Evolutionary conservation across 805 yeast genomes (phyloP).

Genomic region (Yamadazyma akitaensis): DNA sequence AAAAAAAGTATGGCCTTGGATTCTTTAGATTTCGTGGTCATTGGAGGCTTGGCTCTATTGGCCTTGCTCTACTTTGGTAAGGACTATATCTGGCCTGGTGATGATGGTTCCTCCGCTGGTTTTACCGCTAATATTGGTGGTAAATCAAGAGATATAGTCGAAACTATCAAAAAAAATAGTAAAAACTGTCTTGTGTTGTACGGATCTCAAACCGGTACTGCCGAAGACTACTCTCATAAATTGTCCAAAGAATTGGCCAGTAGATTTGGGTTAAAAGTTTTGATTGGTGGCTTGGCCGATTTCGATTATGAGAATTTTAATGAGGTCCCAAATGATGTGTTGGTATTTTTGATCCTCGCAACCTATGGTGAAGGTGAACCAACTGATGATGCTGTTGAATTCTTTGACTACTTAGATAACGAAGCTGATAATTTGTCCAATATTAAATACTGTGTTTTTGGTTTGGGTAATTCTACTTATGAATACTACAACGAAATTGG

Average conservation of each 20-base stretch:
- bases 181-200: conserved; percentile 79
- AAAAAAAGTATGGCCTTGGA: conserved; percentile 54
- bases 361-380: conserved; percentile 99
- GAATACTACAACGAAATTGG: conserved; percentile 88
- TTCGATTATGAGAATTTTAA: conserved; percentile 79
- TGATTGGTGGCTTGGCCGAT: conserved; percentile 86
- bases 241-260: conserved; percentile 85
- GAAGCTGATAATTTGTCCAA: conserved; percentile 55
- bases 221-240: conserved; percentile 93
- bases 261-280: conserved; percentile 73
- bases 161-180: conserved; percentile 53
- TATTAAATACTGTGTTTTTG: conserved; percentile 73
- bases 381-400: conserved; percentile 87
- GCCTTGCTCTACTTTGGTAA: conserved; percentile 65
- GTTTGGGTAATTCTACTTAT: conserved; percentile 92
- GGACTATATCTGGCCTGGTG: conserved; percentile 44
- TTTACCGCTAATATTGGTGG: conserved; percentile 27
- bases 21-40: conserved; percentile 65
- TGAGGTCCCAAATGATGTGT: conserved; percentile 57
- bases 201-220: conserved; percentile 98
- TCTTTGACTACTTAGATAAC: conserved; percentile 63
- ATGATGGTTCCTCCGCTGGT: conserved; percentile 25
- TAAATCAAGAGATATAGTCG: conserved; percentile 54
- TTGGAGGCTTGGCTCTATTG: conserved; percentile 64
- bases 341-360: conserved; percentile 70